Percentiles rank a stretch among this genome's conserved stretches.
Conservation (phyloP, 1,284 basidiomycete species). For the Melanopsichium pennsylvanicum region DNA sequence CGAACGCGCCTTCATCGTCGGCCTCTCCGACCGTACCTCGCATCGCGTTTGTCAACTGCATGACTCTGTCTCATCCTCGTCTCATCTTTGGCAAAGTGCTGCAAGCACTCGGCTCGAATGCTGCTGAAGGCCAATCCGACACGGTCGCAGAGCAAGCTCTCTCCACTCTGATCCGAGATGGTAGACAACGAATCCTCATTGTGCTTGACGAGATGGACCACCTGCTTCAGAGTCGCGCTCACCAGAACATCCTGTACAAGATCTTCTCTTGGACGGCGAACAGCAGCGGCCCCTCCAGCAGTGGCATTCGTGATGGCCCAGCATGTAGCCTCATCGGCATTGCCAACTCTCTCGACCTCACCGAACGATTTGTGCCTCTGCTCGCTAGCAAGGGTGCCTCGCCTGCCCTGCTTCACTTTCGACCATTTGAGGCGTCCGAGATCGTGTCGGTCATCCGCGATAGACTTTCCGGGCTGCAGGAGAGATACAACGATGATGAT, state of each 20-base stretch:
- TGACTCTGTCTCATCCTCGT: constrained; percentile 63
- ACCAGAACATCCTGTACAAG: constrained; percentile 65
- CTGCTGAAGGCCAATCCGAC: constrained; percentile 37
- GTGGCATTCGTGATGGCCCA: constrained; percentile 2
- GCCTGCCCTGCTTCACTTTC: constrained; percentile 66
- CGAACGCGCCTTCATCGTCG: background rate
- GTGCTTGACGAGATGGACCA: constrained; percentile 69
- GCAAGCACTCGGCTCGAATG: constrained; percentile 46
- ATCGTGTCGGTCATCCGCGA: constrained; percentile 65
- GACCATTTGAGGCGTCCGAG: constrained; percentile 65
- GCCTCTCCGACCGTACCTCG: constrained; percentile 10
- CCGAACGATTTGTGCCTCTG: constrained; percentile 61
- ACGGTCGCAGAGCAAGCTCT: constrained; percentile 32
- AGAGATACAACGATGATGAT: constrained; percentile 38
- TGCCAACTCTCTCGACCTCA: constrained; percentile 64
- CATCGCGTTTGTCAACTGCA: constrained; percentile 67
- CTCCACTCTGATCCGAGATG: constrained; percentile 30
- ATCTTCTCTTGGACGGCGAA: constrained; percentile 61
- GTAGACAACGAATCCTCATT: constrained; percentile 55
- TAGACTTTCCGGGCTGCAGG: constrained; percentile 59
- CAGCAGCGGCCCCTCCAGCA: constrained; percentile 2
- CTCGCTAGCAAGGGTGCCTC: constrained; percentile 55
- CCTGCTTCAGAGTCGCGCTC: constrained; percentile 59
- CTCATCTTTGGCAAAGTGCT: constrained; percentile 55
- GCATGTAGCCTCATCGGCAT: constrained; percentile 48